These are phyloP conservation scores for Cladophialophora bantiana DNA, from an alignment of 2,329 filamentous ascomycete genomes.

Conservation along the genomic window DNA sequence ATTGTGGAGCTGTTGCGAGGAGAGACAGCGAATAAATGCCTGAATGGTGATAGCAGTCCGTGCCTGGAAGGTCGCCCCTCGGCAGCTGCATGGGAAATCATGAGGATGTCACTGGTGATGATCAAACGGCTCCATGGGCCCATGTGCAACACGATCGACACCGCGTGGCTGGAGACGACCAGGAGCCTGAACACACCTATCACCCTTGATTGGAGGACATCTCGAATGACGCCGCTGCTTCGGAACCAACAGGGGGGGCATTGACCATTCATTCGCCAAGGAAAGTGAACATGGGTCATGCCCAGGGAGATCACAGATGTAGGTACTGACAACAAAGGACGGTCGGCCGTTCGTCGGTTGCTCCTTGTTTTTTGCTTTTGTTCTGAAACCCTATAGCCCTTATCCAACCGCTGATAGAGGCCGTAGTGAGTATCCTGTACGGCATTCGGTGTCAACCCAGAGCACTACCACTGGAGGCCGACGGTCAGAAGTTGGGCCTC, in stretches of 20 bases:
- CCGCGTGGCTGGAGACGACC: conserved; percentile 26
- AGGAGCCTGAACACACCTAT: conserved; percentile 21
- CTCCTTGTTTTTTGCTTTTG: not conserved
- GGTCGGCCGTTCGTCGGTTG: not conserved
- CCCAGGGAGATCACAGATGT: not conserved
- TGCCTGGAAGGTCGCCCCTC: conserved; percentile 17
- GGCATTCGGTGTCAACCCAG: not conserved
- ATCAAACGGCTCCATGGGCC: conserved; percentile 32
- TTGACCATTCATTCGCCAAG: conserved; percentile 11
- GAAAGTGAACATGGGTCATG: conserved; percentile 7
- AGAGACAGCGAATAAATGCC: conserved; percentile 9
- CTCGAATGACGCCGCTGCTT: conserved; percentile 23
- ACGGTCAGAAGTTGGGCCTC: not conserved
- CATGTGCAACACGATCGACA: conserved; percentile 36
- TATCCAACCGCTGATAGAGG: not conserved
- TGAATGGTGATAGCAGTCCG: conserved; percentile 5
- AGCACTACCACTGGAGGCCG: not conserved
- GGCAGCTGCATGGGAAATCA: conserved; percentile 31
- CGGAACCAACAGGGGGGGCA: conserved; percentile 20
- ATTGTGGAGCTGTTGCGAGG: not conserved
- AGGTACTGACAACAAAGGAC: not conserved
- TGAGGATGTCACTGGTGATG: conserved; percentile 24
- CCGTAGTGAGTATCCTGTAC: not conserved
- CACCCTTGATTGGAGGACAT: conserved; percentile 4
- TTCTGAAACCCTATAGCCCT: not conserved